phyloP scores from a whole-genome alignment of 345 rosid species.

The Gossypium raimondii region DNA sequence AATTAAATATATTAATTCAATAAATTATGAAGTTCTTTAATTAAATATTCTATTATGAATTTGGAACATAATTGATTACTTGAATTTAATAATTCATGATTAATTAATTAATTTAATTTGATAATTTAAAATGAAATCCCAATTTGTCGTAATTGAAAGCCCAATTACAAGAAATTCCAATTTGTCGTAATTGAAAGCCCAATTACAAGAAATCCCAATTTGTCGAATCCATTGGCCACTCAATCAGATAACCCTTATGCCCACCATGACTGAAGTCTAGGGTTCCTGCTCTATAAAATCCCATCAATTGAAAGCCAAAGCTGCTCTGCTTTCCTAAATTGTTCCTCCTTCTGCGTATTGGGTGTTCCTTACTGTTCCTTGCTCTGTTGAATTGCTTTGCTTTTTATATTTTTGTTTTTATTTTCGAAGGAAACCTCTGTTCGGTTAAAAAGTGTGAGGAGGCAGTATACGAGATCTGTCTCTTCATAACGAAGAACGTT shows the following conservation, averaged over 20 bases:
- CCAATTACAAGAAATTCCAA: too few species aligned
- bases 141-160: neutral
- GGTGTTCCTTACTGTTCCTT: neutral
- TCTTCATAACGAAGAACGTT: conserved; percentile 18
- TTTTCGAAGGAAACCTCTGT: conserved; percentile 14
- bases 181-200: neutral
- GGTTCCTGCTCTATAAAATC: neutral
- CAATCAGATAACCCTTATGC: neutral
- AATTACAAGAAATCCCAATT: too few species aligned
- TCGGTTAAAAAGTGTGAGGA: neutral
- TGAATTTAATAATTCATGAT: too few species aligned
- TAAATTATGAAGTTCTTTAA: too few species aligned
- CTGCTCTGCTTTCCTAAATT: neutral
- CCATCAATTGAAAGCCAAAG: neutral
- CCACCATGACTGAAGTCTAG: neutral
- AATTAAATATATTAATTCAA: too few species aligned
- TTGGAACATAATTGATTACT: too few species aligned
- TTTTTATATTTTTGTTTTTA: neutral
- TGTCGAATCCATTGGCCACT: neutral
- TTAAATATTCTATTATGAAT: too few species aligned
- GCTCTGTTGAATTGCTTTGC: neutral
- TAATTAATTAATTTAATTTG: too few species aligned
- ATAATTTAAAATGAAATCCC: too few species aligned
- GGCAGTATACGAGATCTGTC: conserved; percentile 7
- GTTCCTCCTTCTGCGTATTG: neutral